Conservation (phyloP, 2,329 filamentous ascomycete genomes). For the Colletotrichum paranaense region DNA sequence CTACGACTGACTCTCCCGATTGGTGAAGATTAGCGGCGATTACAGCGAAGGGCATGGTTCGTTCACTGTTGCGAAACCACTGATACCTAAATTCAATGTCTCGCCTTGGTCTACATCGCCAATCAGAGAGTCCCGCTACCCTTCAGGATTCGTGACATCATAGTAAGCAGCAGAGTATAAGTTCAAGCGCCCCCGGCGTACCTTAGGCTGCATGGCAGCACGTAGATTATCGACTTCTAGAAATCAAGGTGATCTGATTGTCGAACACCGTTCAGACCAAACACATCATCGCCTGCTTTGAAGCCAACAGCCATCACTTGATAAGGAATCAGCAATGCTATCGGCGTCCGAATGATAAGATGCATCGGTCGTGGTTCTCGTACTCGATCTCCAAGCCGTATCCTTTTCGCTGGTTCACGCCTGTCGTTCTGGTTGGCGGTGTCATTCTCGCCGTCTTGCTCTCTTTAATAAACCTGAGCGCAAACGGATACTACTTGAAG, state of each 20-base stretch:
- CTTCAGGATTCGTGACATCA: too few species aligned
- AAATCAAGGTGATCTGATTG: too few species aligned
- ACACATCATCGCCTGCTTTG: background rate
- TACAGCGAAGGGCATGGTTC: background rate
- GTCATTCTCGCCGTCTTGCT: background rate
- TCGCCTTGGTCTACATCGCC: too few species aligned
- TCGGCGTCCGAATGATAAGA: background rate
- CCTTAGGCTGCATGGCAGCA: too few species aligned
- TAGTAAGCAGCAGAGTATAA: too few species aligned
- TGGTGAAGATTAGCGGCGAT: too few species aligned
- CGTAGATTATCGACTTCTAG: too few species aligned
- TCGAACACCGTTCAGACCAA: background rate
- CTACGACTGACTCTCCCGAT: background rate
- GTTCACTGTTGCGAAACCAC: background rate
- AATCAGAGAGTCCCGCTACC: too few species aligned
- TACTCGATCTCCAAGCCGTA: background rate
- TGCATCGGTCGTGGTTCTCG: background rate
- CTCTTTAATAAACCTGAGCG: background rate
- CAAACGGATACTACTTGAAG: background rate
- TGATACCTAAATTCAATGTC: too few species aligned
- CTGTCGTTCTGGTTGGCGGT: background rate
- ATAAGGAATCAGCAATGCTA: too few species aligned
- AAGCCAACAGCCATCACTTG: background rate
- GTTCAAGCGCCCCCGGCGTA: too few species aligned
- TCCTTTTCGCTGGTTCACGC: background rate